These are phyloP conservation scores for Lepraria neglecta DNA, from an alignment of 495 filamentous ascomycete genomes.

Conservation along the genomic window DNA sequence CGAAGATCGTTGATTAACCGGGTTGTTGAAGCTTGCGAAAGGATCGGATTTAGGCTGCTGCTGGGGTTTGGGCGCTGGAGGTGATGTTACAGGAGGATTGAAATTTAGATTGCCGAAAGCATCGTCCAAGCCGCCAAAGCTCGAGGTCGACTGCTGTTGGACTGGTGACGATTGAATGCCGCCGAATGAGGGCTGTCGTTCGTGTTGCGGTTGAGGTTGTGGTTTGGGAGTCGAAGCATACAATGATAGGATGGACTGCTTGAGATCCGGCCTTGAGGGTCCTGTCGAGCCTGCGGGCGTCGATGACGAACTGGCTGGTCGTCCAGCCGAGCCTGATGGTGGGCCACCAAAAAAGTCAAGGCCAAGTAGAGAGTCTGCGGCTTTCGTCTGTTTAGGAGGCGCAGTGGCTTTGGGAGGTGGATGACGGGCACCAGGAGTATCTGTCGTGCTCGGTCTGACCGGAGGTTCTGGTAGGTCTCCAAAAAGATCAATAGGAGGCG, in stretches of 20 bases:
- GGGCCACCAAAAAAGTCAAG: constrained; percentile 84
- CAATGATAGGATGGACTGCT: constrained; percentile 92
- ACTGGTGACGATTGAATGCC: constrained; percentile 54
- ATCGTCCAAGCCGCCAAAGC: constrained; percentile 73
- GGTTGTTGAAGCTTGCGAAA: constrained; percentile 62
- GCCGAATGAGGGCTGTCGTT: constrained; percentile 60
- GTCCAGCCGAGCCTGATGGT: constrained; percentile 53
- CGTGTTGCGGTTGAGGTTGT: constrained; percentile 52
- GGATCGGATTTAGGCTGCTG: constrained; percentile 55
- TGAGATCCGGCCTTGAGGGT: constrained; percentile 84
- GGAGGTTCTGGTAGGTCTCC: constrained; percentile 51
- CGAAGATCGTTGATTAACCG: constrained; percentile 46
- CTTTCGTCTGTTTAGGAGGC: constrained; percentile 58
- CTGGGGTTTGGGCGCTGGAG: constrained; percentile 44
- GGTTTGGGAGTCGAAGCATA: constrained; percentile 78
- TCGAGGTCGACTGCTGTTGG: constrained; percentile 37
- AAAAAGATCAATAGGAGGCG: constrained; percentile 54
- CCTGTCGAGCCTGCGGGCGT: constrained; percentile 45
- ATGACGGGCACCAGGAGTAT: constrained; percentile 47
- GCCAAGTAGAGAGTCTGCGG: constrained; percentile 80
- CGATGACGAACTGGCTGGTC: constrained; percentile 66
- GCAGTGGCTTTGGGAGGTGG: constrained; percentile 61
- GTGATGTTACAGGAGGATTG: constrained; percentile 46
- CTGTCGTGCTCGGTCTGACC: constrained; percentile 60
- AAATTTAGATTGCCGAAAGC: constrained; percentile 84